Evolutionary conservation across 208 protist genomes (phyloP).

Genomic region (Leishmania amazonensis): DNA sequence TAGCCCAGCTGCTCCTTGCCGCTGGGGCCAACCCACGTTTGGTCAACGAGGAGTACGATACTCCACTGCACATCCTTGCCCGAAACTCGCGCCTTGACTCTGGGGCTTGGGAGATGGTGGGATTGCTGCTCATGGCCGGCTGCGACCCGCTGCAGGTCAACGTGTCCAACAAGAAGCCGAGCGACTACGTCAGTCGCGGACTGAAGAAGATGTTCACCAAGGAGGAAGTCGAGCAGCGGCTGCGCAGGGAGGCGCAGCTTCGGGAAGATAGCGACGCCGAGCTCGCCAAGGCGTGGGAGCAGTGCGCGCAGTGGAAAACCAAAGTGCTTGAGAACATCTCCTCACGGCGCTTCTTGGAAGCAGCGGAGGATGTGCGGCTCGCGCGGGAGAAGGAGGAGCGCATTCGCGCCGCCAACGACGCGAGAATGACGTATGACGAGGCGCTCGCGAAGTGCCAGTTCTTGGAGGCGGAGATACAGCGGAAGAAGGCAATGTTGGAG

Average conservation of each 20-base stretch:
- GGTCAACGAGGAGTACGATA: constrained; percentile 83
- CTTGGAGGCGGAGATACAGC: constrained; percentile 71
- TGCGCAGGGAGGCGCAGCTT: constrained; percentile 33
- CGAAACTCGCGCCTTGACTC: constrained; percentile 77
- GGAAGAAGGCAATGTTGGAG: constrained; percentile 58
- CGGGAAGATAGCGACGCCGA: constrained; percentile 32
- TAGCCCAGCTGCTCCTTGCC: constrained; percentile 77
- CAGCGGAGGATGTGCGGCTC: constrained; percentile 69
- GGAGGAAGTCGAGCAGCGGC: constrained; percentile 63
- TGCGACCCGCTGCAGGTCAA: constrained; percentile 80
- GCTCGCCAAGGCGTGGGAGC: constrained; percentile 29
- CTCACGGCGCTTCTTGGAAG: constrained; percentile 15
- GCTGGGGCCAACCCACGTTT: constrained; percentile 56
- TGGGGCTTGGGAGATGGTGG: constrained; percentile 85
- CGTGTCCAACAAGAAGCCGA: constrained; percentile 75
- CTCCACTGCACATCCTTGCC: constrained; percentile 81
- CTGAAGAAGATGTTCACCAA: constrained; percentile 81
- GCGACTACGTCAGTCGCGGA: constrained; percentile 77
- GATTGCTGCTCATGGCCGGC: constrained; percentile 66
- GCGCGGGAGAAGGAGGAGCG: constrained; percentile 70
- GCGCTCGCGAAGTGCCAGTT: constrained; percentile 63
- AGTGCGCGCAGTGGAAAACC: constrained; percentile 28
- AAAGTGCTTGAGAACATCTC: constrained; percentile 25
- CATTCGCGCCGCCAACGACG: constrained; percentile 72
- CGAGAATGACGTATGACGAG: constrained; percentile 71